Base-by-base conservation (phyloP, 805 yeast species). In the Scheffersomyces lignosus region DNA sequence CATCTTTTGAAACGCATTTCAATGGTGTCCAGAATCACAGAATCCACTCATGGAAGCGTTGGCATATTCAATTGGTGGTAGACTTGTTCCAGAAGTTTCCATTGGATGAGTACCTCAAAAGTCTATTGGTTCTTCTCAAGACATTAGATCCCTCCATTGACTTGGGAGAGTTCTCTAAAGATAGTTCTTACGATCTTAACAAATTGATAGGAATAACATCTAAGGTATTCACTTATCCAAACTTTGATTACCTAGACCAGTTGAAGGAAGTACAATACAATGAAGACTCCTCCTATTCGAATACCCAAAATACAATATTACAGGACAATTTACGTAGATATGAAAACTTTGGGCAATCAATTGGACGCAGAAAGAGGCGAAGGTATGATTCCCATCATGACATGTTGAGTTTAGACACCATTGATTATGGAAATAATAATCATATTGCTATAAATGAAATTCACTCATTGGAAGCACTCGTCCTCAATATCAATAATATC, bases 41-140 rank as follows among this genome's bases (percentile, higher is more conserved):
- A 4, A 18, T 34, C 15, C 27, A 27, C 13, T 26, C 8, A n/a
- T 31, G 40, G 13, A 45, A 45, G 23, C 33, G 33, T 5, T 64
- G 70, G 70, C 64, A 64, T 18, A 49, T 62, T 12, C 52, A 56
- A 33, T 38, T 51, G 14, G 58, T 56, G 7, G 54, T 54, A 1
- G 65, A 58, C 22, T 48, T 64, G 28, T 49, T 40, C 31, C 27
- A 33, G 2, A 56, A 54, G 30, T 64, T 64, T 37, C 71, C 71
- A 14, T 38, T 47, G 23, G 71, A 64, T 36, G 54, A 49, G 13
- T 44, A 52, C 16, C 44, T 64, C 25, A 52, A 44, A 27, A 40
- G 43, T 9, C 39, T 63, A 14, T 29, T 63, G 15, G 43, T 47
- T 1, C 38, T 56, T 6, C 53, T 60, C 39, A 48, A 45, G 33